phyloP scores from a whole-genome alignment of 2,329 filamentous ascomycete genomes.

The Phyllosticta capitalensis region DNA sequence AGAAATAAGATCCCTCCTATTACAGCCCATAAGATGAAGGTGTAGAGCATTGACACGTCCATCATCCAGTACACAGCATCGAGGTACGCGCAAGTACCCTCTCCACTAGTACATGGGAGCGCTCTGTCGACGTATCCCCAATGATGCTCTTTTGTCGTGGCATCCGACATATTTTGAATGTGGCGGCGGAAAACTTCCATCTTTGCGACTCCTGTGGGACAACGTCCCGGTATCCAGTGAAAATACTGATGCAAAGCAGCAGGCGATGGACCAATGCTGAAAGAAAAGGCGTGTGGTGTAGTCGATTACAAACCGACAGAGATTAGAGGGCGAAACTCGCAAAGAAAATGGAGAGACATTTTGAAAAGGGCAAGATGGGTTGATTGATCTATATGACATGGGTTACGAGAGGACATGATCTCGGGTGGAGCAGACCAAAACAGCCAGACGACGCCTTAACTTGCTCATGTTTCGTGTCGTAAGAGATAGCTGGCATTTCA shows the following conservation, averaged over 20 bases:
- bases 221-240: background rate
- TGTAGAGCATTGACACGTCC: constrained; percentile 46
- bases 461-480: background rate
- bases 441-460: background rate
- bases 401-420: background rate
- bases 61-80: constrained; percentile 47
- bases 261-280: background rate
- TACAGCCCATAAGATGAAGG: constrained; percentile 47
- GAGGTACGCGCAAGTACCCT: constrained; percentile 49
- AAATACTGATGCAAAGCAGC: background rate
- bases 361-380: background rate
- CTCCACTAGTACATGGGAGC: constrained; percentile 49
- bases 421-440: background rate
- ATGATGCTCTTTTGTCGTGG: constrained; percentile 34
- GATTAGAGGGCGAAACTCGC: background rate
- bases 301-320: background rate
- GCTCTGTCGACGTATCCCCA: constrained; percentile 49
- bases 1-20: constrained; percentile 40
- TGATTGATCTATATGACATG: background rate
- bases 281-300: background rate
- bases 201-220: background rate
- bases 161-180: constrained; percentile 39
- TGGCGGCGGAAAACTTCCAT: constrained; percentile 25
- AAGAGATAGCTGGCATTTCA: background rate
- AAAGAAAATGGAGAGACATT: background rate